Base-by-base conservation (phyloP, 306 rosid genomes). In the Castanea mollissima region DNA sequence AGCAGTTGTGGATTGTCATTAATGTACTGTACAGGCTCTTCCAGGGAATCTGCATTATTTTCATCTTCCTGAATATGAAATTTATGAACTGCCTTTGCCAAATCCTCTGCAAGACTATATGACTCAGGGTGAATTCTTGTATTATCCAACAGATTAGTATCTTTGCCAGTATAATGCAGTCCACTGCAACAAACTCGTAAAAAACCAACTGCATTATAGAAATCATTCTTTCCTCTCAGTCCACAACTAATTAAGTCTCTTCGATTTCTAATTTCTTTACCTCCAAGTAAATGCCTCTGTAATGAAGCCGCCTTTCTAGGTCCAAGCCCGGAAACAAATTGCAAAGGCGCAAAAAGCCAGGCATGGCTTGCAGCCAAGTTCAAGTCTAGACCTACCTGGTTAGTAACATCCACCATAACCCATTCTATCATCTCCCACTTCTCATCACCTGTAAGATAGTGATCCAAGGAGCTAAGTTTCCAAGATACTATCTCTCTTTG, bases 41-140 rank as follows among this genome's bases (percentile, higher is more conserved):
- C 20, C 59, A 70, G 29, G 32, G 77, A n/a, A 78, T 31, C 79
- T 75, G 78, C 60, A 52, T 74, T 74, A 64, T 80, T 83, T 12
- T 67, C 60, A 73, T 72, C 73, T 6, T 35, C 74, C 74, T 69
- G 54, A 18, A 35, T 4, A 51, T 46, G 29, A 65, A 78, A 44
- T 62, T 21, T 65, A 76, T 76, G 69, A 74, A 86, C 79, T 74
- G 87, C 85, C 73, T 49, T 76, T 55, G 89, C 87, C 55, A 86
- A 78, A 12, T 86, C 87, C 56, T 81, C 86, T 56, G 87, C 87
- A 71, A 86, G 85, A 69, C 57, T 32, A 60, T 86, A 86, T 18
- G 89, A 86, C 78, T 86, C 87, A 64, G 89, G 89, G 81, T 86
- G 89, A 83, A 86, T 79, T 78, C 89, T 83, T 20, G 89, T 86